Conservation (phyloP, 78 protist genomes). For the Paulinella micropora region DNA sequence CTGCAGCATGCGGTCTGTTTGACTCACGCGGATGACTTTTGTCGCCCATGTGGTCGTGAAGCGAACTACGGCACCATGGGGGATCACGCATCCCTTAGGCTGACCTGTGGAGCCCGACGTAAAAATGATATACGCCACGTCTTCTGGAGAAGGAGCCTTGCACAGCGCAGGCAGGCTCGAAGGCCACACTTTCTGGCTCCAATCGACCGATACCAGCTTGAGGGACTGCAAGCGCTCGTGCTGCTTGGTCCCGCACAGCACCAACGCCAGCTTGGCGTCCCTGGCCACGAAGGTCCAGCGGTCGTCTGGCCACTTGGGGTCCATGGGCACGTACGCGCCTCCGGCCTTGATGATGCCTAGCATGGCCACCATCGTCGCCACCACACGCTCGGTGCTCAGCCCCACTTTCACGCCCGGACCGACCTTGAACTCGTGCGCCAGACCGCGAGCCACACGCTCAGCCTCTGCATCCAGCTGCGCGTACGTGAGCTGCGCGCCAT, state of each 20-base stretch:
- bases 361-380: not conserved
- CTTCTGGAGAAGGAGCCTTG: not conserved
- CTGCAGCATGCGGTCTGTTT: not conserved
- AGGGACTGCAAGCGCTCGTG: not conserved
- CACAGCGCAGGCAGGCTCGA: not conserved
- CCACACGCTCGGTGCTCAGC: slow-evolving; percentile 1
- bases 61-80: not conserved
- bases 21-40: not conserved
- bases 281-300: slow-evolving; percentile 8
- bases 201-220: not conserved
- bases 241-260: not conserved
- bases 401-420: not conserved
- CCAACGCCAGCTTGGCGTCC: not conserved
- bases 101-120: too few species aligned
- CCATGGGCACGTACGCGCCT: slow-evolving; percentile 43
- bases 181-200: not conserved
- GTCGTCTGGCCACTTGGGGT: slow-evolving; percentile 4
- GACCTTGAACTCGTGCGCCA: not conserved
- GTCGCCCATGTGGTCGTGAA: not conserved
- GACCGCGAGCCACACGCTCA: not conserved
- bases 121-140: not conserved
- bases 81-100: too few species aligned
- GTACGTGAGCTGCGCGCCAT: not conserved
- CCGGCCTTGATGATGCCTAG: slow-evolving; percentile 20
- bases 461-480: not conserved